phyloP scores from a whole-genome alignment of 2,329 filamentous ascomycete genomes.

The Orbilia blumenaviensis region DNA sequence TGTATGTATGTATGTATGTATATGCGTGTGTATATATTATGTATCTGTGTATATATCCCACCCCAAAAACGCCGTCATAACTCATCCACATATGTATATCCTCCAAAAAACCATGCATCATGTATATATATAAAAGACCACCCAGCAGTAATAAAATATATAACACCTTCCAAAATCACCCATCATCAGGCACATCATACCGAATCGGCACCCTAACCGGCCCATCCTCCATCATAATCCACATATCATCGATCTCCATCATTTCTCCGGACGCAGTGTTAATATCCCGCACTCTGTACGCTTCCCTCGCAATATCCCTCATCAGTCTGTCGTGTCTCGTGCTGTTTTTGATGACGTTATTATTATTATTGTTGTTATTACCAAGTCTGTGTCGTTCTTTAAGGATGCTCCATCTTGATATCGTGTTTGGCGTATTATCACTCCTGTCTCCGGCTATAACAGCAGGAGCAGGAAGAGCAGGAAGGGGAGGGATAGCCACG shows the following conservation, averaged over 20 bases:
- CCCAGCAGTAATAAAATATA: too few relatives aligned
- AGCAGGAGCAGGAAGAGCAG: background rate
- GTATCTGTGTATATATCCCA: too few relatives aligned
- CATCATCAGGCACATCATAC: background rate
- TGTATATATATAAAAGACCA: too few relatives aligned
- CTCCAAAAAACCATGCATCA: too few relatives aligned
- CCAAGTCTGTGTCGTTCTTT: background rate
- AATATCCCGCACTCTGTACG: background rate
- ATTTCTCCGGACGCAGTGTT: background rate
- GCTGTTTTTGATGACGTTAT: too few relatives aligned
- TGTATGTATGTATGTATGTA: too few relatives aligned
- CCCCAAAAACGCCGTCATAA: too few relatives aligned
- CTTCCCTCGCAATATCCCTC: constrained; percentile 25
- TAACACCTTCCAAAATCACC: too few relatives aligned
- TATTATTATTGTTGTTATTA: too few relatives aligned
- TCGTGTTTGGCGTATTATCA: background rate
- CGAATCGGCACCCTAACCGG: constrained; percentile 37
- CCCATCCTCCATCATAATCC: constrained; percentile 40
- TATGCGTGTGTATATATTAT: too few relatives aligned
- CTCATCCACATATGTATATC: too few relatives aligned
- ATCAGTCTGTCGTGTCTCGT: constrained; percentile 8
- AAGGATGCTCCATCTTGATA: background rate
- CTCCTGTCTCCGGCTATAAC: background rate
- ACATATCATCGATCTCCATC: constrained; percentile 20
- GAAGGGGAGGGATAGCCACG: background rate